Evolutionary conservation across 2,329 filamentous ascomycete genomes (phyloP).

Genomic region (Lasiodiplodia hormozganensis): DNA sequence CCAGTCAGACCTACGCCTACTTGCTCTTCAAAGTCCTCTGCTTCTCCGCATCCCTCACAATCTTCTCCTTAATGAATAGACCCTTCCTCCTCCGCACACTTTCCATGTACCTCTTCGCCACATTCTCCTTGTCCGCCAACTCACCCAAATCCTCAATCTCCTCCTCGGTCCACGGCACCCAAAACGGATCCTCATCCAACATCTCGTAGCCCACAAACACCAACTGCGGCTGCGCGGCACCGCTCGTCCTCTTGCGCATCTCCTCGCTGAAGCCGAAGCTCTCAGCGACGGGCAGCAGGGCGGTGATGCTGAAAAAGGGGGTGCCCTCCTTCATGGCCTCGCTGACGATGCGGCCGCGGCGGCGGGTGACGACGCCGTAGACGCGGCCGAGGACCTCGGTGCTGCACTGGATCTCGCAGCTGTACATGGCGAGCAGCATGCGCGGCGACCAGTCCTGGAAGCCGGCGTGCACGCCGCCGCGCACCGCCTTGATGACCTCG

Average conservation of each 20-base stretch:
- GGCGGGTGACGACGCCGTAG: conserved; percentile 96
- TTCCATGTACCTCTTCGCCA: conserved; percentile 96
- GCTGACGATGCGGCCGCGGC: conserved; percentile 85
- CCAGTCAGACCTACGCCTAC: not conserved
- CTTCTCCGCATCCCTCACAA: conserved; percentile 85
- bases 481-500: conserved; percentile 89
- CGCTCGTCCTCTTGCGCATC: conserved; percentile 91
- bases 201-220: conserved; percentile 93
- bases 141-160: conserved; percentile 96
- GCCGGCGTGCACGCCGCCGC: conserved; percentile 80
- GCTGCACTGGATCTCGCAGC: conserved; percentile 94
- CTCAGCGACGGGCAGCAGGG: conserved; percentile 88
- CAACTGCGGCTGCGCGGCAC: conserved; percentile 89
- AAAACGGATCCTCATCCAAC: conserved; percentile 94
- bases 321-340: conserved; percentile 95
- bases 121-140: conserved; percentile 90
- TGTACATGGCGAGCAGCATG: conserved; percentile 97
- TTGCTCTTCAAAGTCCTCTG: conserved; percentile 73
- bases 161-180: conserved; percentile 96
- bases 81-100: conserved; percentile 86
- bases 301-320: conserved; percentile 93
- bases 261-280: conserved; percentile 97
- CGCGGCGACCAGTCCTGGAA: conserved; percentile 96
- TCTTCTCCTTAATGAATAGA: conserved; percentile 77
- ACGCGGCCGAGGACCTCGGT: conserved; percentile 95